Percentiles rank a stretch among this genome's conserved stretches.
These are phyloP conservation scores for Hymenoscyphus albidus DNA, from an alignment of 2,329 filamentous ascomycete species.

Conservation along the genomic window DNA sequence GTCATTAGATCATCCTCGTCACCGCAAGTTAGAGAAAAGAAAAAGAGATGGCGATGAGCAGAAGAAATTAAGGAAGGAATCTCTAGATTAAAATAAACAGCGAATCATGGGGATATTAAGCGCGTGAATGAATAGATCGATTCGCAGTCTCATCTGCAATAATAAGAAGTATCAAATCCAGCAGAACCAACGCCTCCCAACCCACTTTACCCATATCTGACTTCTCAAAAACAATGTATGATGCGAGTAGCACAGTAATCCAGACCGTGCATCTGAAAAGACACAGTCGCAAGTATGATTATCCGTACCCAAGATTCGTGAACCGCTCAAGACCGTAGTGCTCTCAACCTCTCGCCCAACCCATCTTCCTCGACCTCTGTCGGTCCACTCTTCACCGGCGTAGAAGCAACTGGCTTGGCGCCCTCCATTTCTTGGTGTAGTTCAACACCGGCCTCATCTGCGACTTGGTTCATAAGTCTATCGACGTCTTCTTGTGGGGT, in stretches of 20 bases:
- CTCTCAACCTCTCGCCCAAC: conserved; percentile 55
- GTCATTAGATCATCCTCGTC: neutral
- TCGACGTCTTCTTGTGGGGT: conserved; percentile 83
- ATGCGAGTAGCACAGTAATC: neutral
- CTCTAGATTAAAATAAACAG: neutral
- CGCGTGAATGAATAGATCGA: neutral
- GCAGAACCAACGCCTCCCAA: conserved; percentile 5
- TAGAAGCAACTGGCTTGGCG: conserved; percentile 54
- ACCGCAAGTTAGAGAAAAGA: neutral
- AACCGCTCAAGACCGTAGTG: conserved; percentile 40
- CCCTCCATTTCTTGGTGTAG: conserved; percentile 68
- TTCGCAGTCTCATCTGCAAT: conserved; percentile 4
- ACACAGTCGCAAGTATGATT: neutral
- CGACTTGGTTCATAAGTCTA: conserved; percentile 77
- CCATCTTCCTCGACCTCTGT: conserved; percentile 77
- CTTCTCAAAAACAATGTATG: neutral
- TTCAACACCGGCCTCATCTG: conserved; percentile 84
- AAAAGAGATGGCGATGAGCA: too few relatives aligned
- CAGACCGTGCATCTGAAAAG: neutral
- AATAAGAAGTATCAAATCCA: conserved; percentile 1
- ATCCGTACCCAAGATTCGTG: neutral
- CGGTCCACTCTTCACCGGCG: conserved; percentile 58
- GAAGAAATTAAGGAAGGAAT: too few relatives aligned
- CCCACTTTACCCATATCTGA: conserved; percentile 2
- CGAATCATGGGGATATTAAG: neutral